Percentiles rank a stretch among this genome's conserved stretches.
Conservation (phyloP, 371 early-diverging fungal genomes). For the Zopfochytrium polystomum region DNA sequence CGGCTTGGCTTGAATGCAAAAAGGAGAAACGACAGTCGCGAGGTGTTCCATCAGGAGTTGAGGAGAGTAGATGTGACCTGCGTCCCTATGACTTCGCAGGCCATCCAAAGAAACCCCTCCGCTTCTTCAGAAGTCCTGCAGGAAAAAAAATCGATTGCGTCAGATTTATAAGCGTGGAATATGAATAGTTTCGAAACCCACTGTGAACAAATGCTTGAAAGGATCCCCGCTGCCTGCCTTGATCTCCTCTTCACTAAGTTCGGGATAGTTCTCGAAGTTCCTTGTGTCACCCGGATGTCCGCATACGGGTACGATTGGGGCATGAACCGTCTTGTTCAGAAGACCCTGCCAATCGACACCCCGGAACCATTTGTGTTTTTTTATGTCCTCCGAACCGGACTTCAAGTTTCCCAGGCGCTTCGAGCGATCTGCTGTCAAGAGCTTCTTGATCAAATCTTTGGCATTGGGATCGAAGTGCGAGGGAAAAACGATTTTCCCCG, state of each 20-base stretch:
- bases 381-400: slow-evolving; percentile 88
- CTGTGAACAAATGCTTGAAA: slow-evolving; percentile 41
- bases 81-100: no score
- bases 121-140: no score
- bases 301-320: slow-evolving; percentile 90
- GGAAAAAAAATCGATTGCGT: no score
- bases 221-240: slow-evolving; percentile 59
- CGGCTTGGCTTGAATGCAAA: no score
- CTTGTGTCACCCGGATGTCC: slow-evolving; percentile 86
- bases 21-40: no score
- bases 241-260: slow-evolving; percentile 31
- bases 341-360: slow-evolving; percentile 88
- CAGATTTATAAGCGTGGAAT: no score
- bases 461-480: slow-evolving; percentile 81
- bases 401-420: slow-evolving; percentile 89
- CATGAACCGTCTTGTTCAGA: slow-evolving; percentile 66
- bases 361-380: slow-evolving; percentile 90
- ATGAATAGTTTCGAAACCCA: slow-evolving; percentile 22
- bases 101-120: no score
- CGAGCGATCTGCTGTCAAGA: slow-evolving; percentile 81
- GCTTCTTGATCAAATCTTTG: slow-evolving; percentile 81
- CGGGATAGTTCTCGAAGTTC: slow-evolving; percentile 92
- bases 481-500: slow-evolving; percentile 82
- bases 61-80: no score
- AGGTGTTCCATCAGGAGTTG: no score